phyloP scores from a whole-genome alignment of 495 filamentous ascomycete genomes.

The Penicillium daleae region DNA sequence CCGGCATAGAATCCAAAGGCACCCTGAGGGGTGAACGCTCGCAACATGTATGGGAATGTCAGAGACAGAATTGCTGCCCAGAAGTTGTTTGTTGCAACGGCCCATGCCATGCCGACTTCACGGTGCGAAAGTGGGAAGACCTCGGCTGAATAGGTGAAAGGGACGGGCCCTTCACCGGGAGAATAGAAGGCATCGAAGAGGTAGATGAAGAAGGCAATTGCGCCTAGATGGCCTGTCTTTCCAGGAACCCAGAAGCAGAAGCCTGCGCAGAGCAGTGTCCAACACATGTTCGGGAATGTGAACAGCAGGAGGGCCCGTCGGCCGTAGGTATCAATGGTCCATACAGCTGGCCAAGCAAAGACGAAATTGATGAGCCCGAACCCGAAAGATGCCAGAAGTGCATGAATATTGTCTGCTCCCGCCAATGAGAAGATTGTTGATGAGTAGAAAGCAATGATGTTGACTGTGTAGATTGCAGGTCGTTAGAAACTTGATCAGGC shows the following conservation, averaged over 20 bases:
- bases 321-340: conserved; percentile 85
- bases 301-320: conserved; percentile 76
- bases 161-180: conserved; percentile 80
- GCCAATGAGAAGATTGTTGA: conserved; percentile 72
- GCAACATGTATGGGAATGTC: conserved; percentile 67
- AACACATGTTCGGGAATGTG: conserved; percentile 85
- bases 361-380: conserved; percentile 82
- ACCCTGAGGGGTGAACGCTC: conserved; percentile 50
- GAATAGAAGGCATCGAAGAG: conserved; percentile 75
- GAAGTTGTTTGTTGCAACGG: conserved; percentile 69
- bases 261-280: conserved; percentile 73
- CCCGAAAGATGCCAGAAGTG: conserved; percentile 75
- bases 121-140: conserved; percentile 76
- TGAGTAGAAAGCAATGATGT: conserved; percentile 85
- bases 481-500: conserved; percentile 5
- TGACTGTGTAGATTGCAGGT: conserved; percentile 40
- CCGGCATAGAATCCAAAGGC: conserved; percentile 65
- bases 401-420: conserved; percentile 56
- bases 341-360: conserved; percentile 83
- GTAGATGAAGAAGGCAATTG: conserved; percentile 73
- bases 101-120: conserved; percentile 74
- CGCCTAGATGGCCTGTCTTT: conserved; percentile 56
- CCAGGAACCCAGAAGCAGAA: conserved; percentile 69
- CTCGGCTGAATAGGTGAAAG: conserved; percentile 80
- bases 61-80: conserved; percentile 68